phyloP scores from a whole-genome alignment of 2,329 filamentous ascomycete genomes.

The Thermoascus crustaceus region DNA sequence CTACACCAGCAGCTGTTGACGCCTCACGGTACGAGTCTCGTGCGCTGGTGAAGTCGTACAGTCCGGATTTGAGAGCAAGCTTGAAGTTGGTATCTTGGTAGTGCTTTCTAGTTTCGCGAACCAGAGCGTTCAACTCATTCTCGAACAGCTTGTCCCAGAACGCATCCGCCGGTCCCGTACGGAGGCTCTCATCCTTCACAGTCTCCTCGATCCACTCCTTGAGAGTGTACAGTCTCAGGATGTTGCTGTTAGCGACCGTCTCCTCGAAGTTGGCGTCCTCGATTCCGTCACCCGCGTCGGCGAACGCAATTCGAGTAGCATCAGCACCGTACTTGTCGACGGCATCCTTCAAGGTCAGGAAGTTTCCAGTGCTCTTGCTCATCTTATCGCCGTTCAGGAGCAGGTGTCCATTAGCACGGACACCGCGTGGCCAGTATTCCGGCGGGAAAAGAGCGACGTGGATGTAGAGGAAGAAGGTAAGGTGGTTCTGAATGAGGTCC shows the following conservation, averaged over 20 bases:
- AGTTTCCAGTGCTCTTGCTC: constrained; percentile 96
- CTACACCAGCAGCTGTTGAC: constrained; percentile 64
- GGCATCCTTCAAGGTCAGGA: constrained; percentile 79
- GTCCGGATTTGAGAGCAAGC: constrained; percentile 72
- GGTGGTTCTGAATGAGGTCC: constrained; percentile 85
- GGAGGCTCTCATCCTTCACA: constrained; percentile 63
- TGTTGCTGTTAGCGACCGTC: constrained; percentile 82
- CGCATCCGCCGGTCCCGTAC: constrained; percentile 63
- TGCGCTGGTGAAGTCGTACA: constrained; percentile 85
- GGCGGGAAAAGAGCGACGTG: constrained; percentile 82
- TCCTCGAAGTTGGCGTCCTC: constrained; percentile 98
- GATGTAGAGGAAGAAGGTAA: constrained; percentile 93
- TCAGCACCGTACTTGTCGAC: constrained; percentile 92
- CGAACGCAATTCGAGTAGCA: constrained; percentile 80
- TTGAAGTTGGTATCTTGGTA: constrained; percentile 78
- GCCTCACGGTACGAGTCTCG: constrained; percentile 87
- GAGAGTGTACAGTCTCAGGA: constrained; percentile 72
- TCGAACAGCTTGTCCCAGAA: constrained; percentile 86
- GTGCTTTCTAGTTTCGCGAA: constrained; percentile 68
- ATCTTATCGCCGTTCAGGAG: constrained; percentile 97
- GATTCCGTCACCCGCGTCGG: constrained; percentile 89
- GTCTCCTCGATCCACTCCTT: constrained; percentile 91
- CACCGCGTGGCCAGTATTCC: constrained; percentile 78
- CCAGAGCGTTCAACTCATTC: constrained; percentile 82
- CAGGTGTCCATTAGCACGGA: constrained; percentile 87